These are phyloP conservation scores for Arachis monticola DNA, from an alignment of 331 rosid species.

Conservation along the genomic window DNA sequence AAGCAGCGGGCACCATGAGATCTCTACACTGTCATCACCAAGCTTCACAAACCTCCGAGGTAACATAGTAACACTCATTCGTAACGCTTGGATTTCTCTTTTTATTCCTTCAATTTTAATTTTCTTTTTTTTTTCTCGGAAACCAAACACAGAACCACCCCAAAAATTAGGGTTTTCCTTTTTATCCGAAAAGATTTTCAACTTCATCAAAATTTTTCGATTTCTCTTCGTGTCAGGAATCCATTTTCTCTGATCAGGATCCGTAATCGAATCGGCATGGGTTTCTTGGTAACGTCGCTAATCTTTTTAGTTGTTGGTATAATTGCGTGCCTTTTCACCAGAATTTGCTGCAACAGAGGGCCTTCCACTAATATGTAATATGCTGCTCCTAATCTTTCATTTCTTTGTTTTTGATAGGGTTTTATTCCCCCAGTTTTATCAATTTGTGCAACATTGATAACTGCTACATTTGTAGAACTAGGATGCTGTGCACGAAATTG, in stretches of 20 bases:
- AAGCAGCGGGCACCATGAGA: constrained; percentile 35
- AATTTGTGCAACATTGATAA: background rate
- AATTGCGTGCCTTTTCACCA: constrained; percentile 72
- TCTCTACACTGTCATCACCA: constrained; percentile 34
- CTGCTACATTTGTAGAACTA: constrained; percentile 31
- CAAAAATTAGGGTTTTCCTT: background rate
- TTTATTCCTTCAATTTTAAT: background rate
- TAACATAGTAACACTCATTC: constrained; percentile 39
- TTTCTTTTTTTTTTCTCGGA: constrained; percentile 25
- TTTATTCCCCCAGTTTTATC: background rate
- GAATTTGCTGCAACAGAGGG: constrained; percentile 75
- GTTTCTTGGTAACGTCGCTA: constrained; percentile 72
- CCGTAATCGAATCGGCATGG: constrained; percentile 53
- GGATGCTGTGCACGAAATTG: background rate
- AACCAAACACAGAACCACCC: constrained; percentile 32
- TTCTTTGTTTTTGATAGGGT: background rate
- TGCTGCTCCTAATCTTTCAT: constrained; percentile 29
- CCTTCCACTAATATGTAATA: constrained; percentile 75
- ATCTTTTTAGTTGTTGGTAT: constrained; percentile 64
- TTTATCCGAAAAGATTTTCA: background rate
- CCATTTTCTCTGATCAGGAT: constrained; percentile 51
- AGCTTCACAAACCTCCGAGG: constrained; percentile 40
- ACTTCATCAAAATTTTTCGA: background rate
- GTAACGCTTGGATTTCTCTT: background rate
- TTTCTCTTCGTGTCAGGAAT: constrained; percentile 34